Conservation (phyloP, 75 land plant species). For the Cunninghamia lanceolata region DNA sequence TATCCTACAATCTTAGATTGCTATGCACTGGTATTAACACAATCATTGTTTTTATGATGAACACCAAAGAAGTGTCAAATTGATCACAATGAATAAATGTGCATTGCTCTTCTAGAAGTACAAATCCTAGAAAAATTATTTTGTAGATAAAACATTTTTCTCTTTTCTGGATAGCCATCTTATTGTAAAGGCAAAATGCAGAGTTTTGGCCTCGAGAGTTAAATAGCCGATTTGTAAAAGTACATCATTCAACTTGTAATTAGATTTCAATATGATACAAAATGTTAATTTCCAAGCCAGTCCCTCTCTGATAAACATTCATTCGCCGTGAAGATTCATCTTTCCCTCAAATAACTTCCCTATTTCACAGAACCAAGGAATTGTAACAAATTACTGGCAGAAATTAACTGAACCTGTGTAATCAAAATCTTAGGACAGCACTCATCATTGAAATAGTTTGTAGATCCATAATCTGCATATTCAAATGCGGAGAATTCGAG, state of each 20-base stretch:
- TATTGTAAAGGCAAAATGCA: neutral
- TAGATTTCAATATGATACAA: neutral
- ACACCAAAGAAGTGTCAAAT: neutral
- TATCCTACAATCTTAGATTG: neutral
- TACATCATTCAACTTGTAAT: neutral
- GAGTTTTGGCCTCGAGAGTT: neutral
- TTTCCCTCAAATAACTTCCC: neutral
- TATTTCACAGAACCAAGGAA: neutral
- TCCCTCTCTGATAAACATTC: neutral
- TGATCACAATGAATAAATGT: neutral
- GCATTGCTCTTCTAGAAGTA: neutral
- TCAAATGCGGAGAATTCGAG: constrained; percentile 15
- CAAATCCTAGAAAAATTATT: neutral
- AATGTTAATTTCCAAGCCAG: neutral
- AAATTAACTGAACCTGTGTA: neutral
- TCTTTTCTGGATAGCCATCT: neutral
- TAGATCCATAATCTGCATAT: neutral
- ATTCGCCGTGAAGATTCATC: neutral
- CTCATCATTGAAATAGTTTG: neutral
- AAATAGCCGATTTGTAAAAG: neutral
- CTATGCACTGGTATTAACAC: neutral
- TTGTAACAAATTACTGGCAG: neutral
- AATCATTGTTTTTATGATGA: neutral
- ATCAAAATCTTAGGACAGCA: neutral
- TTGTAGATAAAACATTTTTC: neutral